Percentiles rank a stretch among this genome's conserved stretches.
Evolutionary conservation across 164 flowering plant species (phyloP).

Genomic region (Cinnamomum micranthum): DNA sequence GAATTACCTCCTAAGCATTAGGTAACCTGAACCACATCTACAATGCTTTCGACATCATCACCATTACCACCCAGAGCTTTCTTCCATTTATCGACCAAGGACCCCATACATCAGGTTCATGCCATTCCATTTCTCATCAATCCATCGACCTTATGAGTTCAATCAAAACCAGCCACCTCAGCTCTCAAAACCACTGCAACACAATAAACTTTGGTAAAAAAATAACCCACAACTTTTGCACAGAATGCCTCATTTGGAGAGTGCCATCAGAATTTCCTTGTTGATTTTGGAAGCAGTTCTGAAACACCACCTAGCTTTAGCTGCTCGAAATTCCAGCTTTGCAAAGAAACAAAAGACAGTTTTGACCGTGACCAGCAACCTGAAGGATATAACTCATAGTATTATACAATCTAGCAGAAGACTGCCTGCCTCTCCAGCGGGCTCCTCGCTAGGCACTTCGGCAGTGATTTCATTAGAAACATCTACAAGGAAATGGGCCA

Average conservation of each 20-base stretch:
- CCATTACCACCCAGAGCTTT: not conserved
- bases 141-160: not conserved
- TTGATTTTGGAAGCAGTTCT: not conserved
- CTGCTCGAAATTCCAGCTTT: constrained; percentile 8
- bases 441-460: not conserved
- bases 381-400: constrained; percentile 9
- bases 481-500: constrained; percentile 9
- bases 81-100: not conserved
- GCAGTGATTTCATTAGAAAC: not conserved
- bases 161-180: not conserved
- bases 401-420: not conserved
- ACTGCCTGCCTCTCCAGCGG: not conserved
- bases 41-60: constrained; percentile 10
- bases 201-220: not conserved
- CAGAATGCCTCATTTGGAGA: no score
- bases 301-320: not conserved
- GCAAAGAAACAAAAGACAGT: constrained; percentile 16
- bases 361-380: constrained; percentile 14
- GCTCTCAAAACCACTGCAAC: not conserved
- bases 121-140: not conserved
- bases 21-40: constrained; percentile 7
- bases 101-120: not conserved
- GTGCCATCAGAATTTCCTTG: no score
- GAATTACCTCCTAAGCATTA: constrained; percentile 2
- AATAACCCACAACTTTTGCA: not conserved